Conservation (phyloP, 345 rosid genomes). For the Moricandia moricandioides region DNA sequence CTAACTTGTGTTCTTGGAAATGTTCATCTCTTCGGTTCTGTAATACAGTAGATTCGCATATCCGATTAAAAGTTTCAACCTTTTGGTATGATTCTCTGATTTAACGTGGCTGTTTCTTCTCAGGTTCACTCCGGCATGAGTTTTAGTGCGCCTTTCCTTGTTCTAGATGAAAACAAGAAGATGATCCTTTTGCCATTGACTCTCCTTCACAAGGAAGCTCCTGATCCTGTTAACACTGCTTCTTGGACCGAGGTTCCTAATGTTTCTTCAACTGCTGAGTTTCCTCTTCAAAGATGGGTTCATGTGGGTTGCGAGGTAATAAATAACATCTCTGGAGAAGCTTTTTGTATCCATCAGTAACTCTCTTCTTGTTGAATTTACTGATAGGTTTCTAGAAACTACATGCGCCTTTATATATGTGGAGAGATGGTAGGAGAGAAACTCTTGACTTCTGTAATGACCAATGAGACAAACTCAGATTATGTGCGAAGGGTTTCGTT, state of each 20-base stretch:
- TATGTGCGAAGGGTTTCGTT: slow-evolving; percentile 43
- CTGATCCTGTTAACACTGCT: slow-evolving; percentile 41
- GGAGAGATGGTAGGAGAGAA: slow-evolving; percentile 60
- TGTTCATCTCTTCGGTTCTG: slow-evolving; percentile 4
- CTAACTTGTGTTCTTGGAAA: not conserved
- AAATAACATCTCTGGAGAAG: not conserved
- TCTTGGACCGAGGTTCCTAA: slow-evolving; percentile 42
- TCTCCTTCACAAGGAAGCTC: slow-evolving; percentile 46
- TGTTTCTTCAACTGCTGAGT: slow-evolving; percentile 42
- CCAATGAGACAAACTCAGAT: slow-evolving; percentile 35
- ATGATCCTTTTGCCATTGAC: slow-evolving; percentile 53
- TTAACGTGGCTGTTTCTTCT: not conserved
- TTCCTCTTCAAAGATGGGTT: slow-evolving; percentile 62
- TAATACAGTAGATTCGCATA: not conserved
- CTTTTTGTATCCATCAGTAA: not conserved
- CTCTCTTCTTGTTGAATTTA: not conserved
- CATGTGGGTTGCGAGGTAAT: slow-evolving; percentile 78
- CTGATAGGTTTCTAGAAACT: slow-evolving; percentile 48
- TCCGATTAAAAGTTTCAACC: not conserved
- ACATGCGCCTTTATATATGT: slow-evolving; percentile 54
- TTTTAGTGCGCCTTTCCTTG: slow-evolving; percentile 61
- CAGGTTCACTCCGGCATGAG: slow-evolving; percentile 49
- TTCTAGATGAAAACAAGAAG: slow-evolving; percentile 57
- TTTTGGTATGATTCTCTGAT: not conserved
- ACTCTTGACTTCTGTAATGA: slow-evolving; percentile 39